Percentiles rank a stretch among this genome's conserved stretches.
Evolutionary conservation across 805 yeast genomes (phyloP).

Genomic region (Kockiozyma suomiensis): DNA sequence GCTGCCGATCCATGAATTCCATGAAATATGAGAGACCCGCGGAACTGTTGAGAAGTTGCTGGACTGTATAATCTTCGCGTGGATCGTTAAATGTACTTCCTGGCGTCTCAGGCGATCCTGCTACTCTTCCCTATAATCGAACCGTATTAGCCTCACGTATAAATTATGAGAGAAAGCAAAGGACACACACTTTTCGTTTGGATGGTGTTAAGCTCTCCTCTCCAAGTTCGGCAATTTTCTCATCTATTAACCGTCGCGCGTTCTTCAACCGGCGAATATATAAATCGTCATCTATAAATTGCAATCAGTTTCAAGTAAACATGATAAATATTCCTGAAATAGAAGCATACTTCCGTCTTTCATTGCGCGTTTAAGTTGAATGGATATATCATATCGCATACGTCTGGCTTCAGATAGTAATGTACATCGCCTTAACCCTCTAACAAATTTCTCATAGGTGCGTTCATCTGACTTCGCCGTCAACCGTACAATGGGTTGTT

Average conservation of each 20-base stretch:
- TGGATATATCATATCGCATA: slow-evolving; percentile 50
- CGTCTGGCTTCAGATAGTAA: slow-evolving; percentile 53
- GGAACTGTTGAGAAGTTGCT: slow-evolving; percentile 54
- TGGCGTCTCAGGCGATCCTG: background rate
- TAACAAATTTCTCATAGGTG: slow-evolving; percentile 48
- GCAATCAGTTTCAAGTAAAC: slow-evolving; percentile 29
- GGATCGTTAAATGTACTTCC: slow-evolving; percentile 29
- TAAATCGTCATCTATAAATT: slow-evolving; percentile 37
- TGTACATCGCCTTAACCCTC: slow-evolving; percentile 42
- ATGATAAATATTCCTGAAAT: background rate
- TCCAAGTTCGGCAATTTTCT: slow-evolving; percentile 39
- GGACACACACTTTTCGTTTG: slow-evolving; percentile 1
- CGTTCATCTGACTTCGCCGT: slow-evolving; percentile 48
- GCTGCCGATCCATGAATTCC: slow-evolving; percentile 57
- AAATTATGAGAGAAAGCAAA: background rate
- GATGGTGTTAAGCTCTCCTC: slow-evolving; percentile 21
- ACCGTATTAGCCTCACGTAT: background rate
- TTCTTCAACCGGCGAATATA: slow-evolving; percentile 39
- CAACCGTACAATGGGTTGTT: slow-evolving; percentile 39
- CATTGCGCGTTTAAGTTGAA: slow-evolving; percentile 51
- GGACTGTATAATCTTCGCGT: slow-evolving; percentile 43
- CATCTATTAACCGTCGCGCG: slow-evolving; percentile 42
- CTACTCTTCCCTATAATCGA: slow-evolving; percentile 1
- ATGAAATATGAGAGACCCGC: slow-evolving; percentile 53
- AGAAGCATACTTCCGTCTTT: slow-evolving; percentile 38